These are phyloP conservation scores for Nakaseomyces uthaithaninus DNA, from an alignment of 1,139 yeast genomes.

Conservation along the genomic window DNA sequence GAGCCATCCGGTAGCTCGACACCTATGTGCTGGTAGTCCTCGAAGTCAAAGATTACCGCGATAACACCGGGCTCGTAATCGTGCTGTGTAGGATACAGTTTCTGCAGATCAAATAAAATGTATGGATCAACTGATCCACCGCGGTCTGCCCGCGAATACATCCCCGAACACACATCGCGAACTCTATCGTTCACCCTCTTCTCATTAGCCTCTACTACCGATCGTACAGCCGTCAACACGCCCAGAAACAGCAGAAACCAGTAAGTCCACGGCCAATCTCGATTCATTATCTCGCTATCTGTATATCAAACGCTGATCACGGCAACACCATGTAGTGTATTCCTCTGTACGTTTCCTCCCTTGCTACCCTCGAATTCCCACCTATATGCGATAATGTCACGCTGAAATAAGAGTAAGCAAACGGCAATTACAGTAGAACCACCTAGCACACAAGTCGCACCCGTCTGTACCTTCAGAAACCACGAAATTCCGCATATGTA, in stretches of 20 bases:
- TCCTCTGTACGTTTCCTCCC: too few relatives aligned
- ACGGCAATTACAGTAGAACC: too few relatives aligned
- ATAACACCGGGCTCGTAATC: slow-evolving; percentile 42
- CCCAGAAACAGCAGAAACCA: slow-evolving; percentile 9
- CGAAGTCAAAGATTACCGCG: slow-evolving; percentile 70
- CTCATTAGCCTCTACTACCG: slow-evolving; percentile 36
- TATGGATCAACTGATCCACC: slow-evolving; percentile 63
- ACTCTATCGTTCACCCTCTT: slow-evolving; percentile 40
- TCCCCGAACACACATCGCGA: slow-evolving; percentile 75
- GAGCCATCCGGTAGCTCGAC: slow-evolving; percentile 29
- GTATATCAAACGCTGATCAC: neutral
- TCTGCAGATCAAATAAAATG: slow-evolving; percentile 43
- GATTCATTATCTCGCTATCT: neutral
- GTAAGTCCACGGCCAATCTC: slow-evolving; percentile 8
- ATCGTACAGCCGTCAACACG: slow-evolving; percentile 5
- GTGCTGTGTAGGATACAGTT: slow-evolving; percentile 31
- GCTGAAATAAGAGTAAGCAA: too few relatives aligned
- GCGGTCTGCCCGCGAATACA: slow-evolving; percentile 78
- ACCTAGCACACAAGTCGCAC: too few relatives aligned
- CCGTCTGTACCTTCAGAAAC: too few relatives aligned
- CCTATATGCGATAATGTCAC: too few relatives aligned
- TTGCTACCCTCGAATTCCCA: too few relatives aligned
- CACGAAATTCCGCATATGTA: too few relatives aligned
- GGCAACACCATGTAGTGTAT: too few relatives aligned
- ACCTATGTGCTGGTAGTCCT: slow-evolving; percentile 65